Percentiles rank a stretch among this genome's conserved stretches.
phyloP scores from a whole-genome alignment of 2,329 filamentous ascomycete species.

The Neodidymelliopsis sp. region DNA sequence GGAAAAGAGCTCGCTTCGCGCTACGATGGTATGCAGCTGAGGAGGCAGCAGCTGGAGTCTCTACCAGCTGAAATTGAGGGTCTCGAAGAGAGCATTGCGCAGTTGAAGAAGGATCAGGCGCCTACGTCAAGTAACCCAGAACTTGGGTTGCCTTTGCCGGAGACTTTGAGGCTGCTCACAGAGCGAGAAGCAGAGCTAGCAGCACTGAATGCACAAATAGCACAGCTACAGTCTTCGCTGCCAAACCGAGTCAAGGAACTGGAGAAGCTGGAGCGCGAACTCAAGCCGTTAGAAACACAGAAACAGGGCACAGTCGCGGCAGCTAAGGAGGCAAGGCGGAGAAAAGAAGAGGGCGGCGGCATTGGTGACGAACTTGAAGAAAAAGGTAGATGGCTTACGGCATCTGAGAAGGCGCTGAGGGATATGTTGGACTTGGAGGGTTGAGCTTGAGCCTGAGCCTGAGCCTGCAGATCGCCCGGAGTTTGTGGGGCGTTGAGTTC shows the following conservation, averaged over 20 bases:
- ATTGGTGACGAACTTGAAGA: constrained; percentile 78
- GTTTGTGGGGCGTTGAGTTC: not conserved
- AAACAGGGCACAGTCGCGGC: constrained; percentile 70
- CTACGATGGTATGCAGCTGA: constrained; percentile 63
- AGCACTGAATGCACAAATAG: constrained; percentile 53
- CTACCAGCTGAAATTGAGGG: constrained; percentile 62
- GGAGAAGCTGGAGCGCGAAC: constrained; percentile 71
- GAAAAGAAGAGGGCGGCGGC: constrained; percentile 70
- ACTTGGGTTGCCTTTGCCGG: constrained; percentile 53
- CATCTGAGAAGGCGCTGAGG: constrained; percentile 69
- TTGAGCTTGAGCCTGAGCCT: constrained; percentile 19
- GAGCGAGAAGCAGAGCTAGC: constrained; percentile 52
- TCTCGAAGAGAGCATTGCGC: constrained; percentile 59
- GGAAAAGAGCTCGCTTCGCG: constrained; percentile 66
- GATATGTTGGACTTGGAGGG: constrained; percentile 66
- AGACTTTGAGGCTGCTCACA: constrained; percentile 51
- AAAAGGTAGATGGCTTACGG: constrained; percentile 76
- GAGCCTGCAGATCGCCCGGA: constrained; percentile 1
- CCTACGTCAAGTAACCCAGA: constrained; percentile 49
- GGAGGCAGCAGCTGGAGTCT: constrained; percentile 58
- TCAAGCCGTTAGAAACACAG: constrained; percentile 72
- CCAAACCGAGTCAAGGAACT: constrained; percentile 72
- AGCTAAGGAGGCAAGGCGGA: constrained; percentile 73
- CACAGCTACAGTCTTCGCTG: constrained; percentile 64
- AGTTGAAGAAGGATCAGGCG: constrained; percentile 51